phyloP scores from a whole-genome alignment of 768 basidiomycete genomes.

The Tulasnella sp. region DNA sequence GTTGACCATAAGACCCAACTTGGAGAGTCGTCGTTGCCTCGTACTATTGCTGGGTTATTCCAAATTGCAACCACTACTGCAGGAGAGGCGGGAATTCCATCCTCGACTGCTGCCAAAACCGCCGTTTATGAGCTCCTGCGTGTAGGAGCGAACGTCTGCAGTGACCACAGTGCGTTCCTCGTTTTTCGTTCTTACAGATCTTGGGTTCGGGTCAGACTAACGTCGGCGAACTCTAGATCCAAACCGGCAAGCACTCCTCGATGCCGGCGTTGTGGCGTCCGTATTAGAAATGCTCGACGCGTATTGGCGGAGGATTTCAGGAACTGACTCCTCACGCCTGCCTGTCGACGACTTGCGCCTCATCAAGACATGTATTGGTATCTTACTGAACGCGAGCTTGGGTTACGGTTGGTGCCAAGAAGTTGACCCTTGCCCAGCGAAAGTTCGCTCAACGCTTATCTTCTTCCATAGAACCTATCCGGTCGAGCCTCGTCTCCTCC shows the following conservation, averaged over 20 bases:
- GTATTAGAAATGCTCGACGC: constrained; percentile 45
- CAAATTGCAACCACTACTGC: constrained; percentile 50
- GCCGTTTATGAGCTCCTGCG: constrained; percentile 67
- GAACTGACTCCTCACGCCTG: constrained; percentile 41
- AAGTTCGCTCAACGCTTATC: not conserved
- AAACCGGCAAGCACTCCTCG: constrained; percentile 67
- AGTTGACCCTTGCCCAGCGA: not conserved
- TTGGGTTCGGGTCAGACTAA: not conserved
- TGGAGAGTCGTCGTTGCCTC: constrained; percentile 62
- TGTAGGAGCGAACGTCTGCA: constrained; percentile 77
- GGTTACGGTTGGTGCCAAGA: constrained; percentile 57
- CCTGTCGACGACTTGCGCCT: constrained; percentile 57
- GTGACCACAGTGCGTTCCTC: constrained; percentile 65
- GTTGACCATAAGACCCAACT: constrained; percentile 38
- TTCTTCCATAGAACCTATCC: constrained; percentile 58
- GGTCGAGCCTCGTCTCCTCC: constrained; percentile 60
- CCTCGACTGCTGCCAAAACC: constrained; percentile 41
- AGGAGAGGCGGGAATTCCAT: constrained; percentile 45
- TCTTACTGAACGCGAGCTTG: constrained; percentile 71
- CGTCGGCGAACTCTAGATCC: constrained; percentile 50
- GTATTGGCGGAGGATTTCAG: constrained; percentile 64
- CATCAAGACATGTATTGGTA: constrained; percentile 72
- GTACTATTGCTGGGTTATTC: constrained; percentile 60
- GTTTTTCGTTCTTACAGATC: constrained; percentile 11
- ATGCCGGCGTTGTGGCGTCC: constrained; percentile 64